Evolutionary conservation across 306 rosid species (phyloP).

Genomic region (Malus fusca): DNA sequence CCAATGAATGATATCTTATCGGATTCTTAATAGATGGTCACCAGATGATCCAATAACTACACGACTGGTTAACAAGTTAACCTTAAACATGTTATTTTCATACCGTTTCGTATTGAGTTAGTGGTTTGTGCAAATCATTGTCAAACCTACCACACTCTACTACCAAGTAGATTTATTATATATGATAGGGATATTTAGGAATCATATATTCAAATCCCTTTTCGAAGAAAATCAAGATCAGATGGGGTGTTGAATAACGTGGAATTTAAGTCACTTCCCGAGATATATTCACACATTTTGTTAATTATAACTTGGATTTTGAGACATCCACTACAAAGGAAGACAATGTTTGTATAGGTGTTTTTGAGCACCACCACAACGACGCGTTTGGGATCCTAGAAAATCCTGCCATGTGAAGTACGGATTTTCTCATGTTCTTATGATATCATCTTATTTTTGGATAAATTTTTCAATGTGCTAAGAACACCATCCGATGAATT

Average conservation of each 20-base stretch:
- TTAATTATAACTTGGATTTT: slow-evolving; percentile 1
- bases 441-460: neutral
- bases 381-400: slow-evolving; percentile 3
- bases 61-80: too few species aligned
- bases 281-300: neutral
- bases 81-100: too few species aligned
- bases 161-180: neutral
- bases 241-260: neutral
- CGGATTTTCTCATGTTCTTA: slow-evolving; percentile 24
- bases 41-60: too few species aligned
- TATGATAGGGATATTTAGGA: neutral
- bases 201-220: slow-evolving; percentile 9
- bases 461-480: too few species aligned
- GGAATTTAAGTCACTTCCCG: neutral
- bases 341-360: too few species aligned
- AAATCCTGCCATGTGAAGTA: slow-evolving; percentile 16
- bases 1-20: too few species aligned
- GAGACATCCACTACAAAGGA: neutral
- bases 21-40: too few species aligned
- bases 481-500: too few species aligned
- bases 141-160: neutral
- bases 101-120: accelerated
- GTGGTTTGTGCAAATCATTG: too few species aligned
- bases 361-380: slow-evolving; percentile 8
- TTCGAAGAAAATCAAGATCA: neutral